phyloP scores from a whole-genome alignment of 495 filamentous ascomycete species.

The Haplographium delicatum region DNA sequence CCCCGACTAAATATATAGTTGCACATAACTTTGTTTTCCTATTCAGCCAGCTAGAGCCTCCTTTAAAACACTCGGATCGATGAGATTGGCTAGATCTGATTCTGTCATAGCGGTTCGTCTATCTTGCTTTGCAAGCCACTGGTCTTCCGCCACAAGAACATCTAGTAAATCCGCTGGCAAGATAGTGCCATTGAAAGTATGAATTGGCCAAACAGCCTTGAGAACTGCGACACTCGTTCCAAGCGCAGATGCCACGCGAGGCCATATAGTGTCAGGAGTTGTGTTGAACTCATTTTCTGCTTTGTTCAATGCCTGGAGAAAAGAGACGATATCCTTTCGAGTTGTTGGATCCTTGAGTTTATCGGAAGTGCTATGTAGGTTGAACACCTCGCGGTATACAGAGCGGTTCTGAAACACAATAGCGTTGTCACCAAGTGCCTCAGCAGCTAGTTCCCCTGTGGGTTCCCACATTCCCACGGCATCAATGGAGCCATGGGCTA shows the following conservation, averaged over 20 bases:
- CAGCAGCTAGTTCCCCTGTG: slow-evolving; percentile 33
- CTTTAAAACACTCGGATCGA: background rate
- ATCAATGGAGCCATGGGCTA: slow-evolving; percentile 30
- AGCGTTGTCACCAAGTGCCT: slow-evolving; percentile 27
- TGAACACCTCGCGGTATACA: slow-evolving; percentile 41
- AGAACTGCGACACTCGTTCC: slow-evolving; percentile 30
- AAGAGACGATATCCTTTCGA: slow-evolving; percentile 36
- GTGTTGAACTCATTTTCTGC: slow-evolving; percentile 31
- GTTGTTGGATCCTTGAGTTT: slow-evolving; percentile 30
- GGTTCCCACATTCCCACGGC: slow-evolving; percentile 44
- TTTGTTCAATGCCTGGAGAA: slow-evolving; percentile 33
- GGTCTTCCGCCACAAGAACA: slow-evolving; percentile 34
- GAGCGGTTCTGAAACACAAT: slow-evolving; percentile 33
- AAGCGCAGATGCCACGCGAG: slow-evolving; percentile 27
- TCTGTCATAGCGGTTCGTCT: slow-evolving; percentile 24
- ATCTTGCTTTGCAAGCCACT: slow-evolving; percentile 31
- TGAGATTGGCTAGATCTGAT: slow-evolving; percentile 26
- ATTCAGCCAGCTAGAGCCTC: background rate
- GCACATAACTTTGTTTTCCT: too few species aligned
- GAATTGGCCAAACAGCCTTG: slow-evolving; percentile 35
- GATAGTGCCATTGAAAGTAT: slow-evolving; percentile 32
- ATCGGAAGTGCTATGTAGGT: slow-evolving; percentile 34
- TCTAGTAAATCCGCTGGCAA: slow-evolving; percentile 32
- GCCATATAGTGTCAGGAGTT: slow-evolving; percentile 30
- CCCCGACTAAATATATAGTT: too few species aligned